Evolutionary conservation across 176 grass and related monocot genomes (phyloP), one percentile per base, ranked within the genome.

Genomic region (Phoenix dactylifera): DNA sequence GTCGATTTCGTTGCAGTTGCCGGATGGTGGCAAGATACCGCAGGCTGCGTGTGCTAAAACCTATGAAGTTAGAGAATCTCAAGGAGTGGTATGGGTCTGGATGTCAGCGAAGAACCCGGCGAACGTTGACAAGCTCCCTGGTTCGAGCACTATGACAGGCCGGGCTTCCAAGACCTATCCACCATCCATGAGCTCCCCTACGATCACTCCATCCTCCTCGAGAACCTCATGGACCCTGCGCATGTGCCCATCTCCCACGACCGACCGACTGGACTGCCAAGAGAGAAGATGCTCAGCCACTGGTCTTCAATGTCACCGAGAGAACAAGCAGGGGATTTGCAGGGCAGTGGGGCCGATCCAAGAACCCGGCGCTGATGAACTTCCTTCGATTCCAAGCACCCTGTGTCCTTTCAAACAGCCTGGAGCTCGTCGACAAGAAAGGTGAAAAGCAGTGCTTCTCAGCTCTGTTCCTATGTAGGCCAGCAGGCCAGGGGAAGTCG

Each of bases 221-320:
- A 97, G 66, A 97, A 98, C 73, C 87, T 92, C 70, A 98, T 92
- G 87, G 93, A 98, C 63, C 93, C 87, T 0, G 93, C 93, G 5
- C 87, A 98, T 78, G 79, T 98, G 51, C 87, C 93, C 55, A 98
- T 92, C 76, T 98, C 87, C 22, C 93, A 92, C 70, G 93, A 92
- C 79, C 87, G 93, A 92, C 93, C 58, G 93, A 98, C 76, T 98
- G 87, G 93, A 83, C 81, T 3, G 84, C 84, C 15, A 88, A 81
- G 72, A 76, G 87, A 4, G 87, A 98, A 72, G 87, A 98, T 39
- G 93, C 93, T 52, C 81, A 98, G 52, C 73, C 93, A 65, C 82
- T 98, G 19, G 15, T 77, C 65, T 92, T 92, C 76, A 82, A 82
- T 3, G 81, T 98, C 66, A 83, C 70, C 16, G 93, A 97, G 51